Conservation (phyloP, 169 alveolate species). For the Fabrea salina region DNA sequence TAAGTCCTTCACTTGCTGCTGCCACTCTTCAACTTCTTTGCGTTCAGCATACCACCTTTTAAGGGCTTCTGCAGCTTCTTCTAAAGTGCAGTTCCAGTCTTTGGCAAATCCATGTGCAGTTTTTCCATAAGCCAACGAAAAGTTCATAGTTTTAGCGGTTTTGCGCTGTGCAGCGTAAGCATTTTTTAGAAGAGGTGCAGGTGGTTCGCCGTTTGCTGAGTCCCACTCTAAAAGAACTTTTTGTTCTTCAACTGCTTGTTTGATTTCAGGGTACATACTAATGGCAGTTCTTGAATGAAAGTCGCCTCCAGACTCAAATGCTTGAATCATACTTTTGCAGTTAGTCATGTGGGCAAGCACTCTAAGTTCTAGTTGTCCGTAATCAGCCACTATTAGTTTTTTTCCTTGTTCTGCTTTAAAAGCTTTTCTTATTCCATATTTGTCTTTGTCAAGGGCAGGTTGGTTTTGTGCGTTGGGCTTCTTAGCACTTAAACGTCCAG, state of each 20-base stretch:
- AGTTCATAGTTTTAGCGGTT: conserved; percentile 82
- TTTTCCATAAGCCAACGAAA: conserved; percentile 84
- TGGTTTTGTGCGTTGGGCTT: conserved; percentile 80
- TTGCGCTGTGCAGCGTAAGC: conserved; percentile 70
- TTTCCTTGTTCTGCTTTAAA: conserved; percentile 75
- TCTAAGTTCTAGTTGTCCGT: conserved; percentile 82
- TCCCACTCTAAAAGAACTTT: conserved; percentile 79
- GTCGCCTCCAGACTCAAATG: conserved; percentile 81
- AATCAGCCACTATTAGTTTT: conserved; percentile 79
- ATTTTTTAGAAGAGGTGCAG: conserved; percentile 74
- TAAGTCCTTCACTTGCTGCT: conserved; percentile 37
- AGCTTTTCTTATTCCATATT: conserved; percentile 70
- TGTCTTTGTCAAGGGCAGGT: conserved; percentile 79
- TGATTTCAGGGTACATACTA: conserved; percentile 70
- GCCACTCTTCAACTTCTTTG: conserved; percentile 75
- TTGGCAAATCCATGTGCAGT: conserved; percentile 76
- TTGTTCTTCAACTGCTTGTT: conserved; percentile 58
- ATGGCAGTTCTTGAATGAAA: conserved; percentile 82
- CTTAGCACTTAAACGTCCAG: conserved; percentile 70
- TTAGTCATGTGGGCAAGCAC: conserved; percentile 82
- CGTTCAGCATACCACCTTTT: conserved; percentile 73
- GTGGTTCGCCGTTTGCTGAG: conserved; percentile 66
- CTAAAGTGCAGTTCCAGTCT: conserved; percentile 66
- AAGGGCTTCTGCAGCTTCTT: conserved; percentile 66
- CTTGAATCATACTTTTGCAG: conserved; percentile 74